Evolutionary conservation across 768 basidiomycete genomes (phyloP).

Genomic region (Leccinum barrowsii): DNA sequence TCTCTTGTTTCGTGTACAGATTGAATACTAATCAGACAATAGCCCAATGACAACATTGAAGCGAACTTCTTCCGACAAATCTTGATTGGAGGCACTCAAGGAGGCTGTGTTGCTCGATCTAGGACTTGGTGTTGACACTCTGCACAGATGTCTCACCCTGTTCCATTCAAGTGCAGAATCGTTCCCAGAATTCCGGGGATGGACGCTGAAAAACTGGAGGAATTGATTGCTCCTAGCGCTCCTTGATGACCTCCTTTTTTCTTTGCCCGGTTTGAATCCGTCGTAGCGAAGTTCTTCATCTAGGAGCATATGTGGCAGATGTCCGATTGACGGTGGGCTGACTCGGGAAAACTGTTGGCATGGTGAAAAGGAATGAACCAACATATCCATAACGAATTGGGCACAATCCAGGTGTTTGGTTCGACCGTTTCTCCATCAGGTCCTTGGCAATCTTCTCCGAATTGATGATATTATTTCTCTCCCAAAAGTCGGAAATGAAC

Average conservation of each 20-base stretch:
- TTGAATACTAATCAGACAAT: background rate
- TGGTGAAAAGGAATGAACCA: background rate
- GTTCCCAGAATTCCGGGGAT: no score
- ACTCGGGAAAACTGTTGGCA: no score
- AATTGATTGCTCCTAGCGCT: no score
- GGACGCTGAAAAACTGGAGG: no score
- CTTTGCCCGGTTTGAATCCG: no score
- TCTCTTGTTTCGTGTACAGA: background rate
- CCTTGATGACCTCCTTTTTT: no score
- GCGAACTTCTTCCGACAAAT: background rate
- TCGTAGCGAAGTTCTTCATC: no score
- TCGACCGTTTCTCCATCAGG: background rate
- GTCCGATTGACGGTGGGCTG: no score
- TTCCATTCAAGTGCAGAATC: no score
- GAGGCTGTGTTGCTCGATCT: background rate
- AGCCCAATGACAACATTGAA: background rate
- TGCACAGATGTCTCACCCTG: no score
- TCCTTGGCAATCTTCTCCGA: background rate
- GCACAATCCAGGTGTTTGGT: background rate
- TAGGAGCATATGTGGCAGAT: no score
- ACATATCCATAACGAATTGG: background rate
- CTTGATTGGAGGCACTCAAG: background rate
- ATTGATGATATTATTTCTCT: background rate
- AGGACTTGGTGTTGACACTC: no score
- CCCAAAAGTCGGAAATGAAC: background rate